Base-by-base conservation (phyloP, 345 rosid genomes). In the Aegle marmelos region DNA sequence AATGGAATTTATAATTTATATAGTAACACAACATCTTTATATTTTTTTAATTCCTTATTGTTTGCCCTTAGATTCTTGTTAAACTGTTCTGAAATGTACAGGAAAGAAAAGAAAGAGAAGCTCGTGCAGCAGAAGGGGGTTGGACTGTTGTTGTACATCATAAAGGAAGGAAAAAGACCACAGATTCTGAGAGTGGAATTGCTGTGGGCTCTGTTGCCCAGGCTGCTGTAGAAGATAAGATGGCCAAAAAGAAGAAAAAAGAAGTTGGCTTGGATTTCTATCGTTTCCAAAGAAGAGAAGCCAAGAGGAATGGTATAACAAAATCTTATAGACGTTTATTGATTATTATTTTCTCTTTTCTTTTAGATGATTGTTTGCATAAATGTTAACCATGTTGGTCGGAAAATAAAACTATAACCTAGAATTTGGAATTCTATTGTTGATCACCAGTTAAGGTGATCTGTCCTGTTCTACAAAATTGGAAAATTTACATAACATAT, bases 121-220 rank as follows among this genome's bases (percentile, higher is more conserved):
- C 93, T 77, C 92, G 77, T 74, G 93, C 89, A 70, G 92, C 94
- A 45, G 98, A 93, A 81, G 99, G 94, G 64, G 99, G 98, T 41
- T 96, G 98, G 99, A 94, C 97, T 45, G 98, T 94, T 76, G 99
- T 94, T 6, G 87, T 81, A 30, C 99, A 94, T 82, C 97, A 91
- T 70, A 96, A 91, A 86, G 98, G 99, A 82, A 92, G 98, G 89
- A 96, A 96, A 79, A 96, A 92, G 78, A 90, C 93, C 6, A 88
- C 91, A 66, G 99, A 94, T 28, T 14, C 90, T 57, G 95, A 92
- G 80, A 86, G 88, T 61, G 99, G 98, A 88, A 87, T 82, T 76
- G 82, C 90, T 4, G 97, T 94, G 68, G 97, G 97, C 64, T 93
- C 98, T 50, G 91, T 87, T 75, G 86, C 95, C 79, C 94, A 87